Evolutionary conservation across 1,284 basidiomycete genomes (phyloP), one percentile per base, ranked within the genome.

Genomic region (Fistulina hepatica): DNA sequence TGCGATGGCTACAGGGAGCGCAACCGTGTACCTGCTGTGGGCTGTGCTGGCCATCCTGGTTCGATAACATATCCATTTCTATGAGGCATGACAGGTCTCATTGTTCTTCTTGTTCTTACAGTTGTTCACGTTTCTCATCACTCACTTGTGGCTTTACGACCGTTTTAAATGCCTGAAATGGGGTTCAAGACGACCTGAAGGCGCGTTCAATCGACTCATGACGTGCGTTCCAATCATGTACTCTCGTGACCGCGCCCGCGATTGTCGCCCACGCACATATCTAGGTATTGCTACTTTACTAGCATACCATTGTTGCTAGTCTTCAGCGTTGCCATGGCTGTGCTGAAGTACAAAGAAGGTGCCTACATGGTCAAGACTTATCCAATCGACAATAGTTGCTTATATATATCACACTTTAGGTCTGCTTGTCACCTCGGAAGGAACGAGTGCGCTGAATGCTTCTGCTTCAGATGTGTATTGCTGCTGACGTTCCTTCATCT

Each of bases 121-220:
- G 81, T 83, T 84, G 51, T 64, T 73, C 40, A 49, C 57, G 26
- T 81, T 81, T 51, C 63, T 83, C 38, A 48, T 80, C 30, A 61
- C 70, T 47, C 81, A 84, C 54, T 64, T 84, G 21, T 84, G 79
- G 77, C 63, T 59, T 45, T 84, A 83, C 49, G 81, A 84, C 58
- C 67, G 58, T 44, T 80, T 83, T 55, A 65, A 72, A 43, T 84
- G 81, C 55, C 57, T 84, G 36, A 67, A 61, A 55, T 84, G 81
- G 81, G 64, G 64, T 47, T 66, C 74, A 17, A 78, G 78, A 27
- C 66, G 78, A 36, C 78, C 80, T 53, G 78, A 77, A 41, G 81
- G 81, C 39, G 73, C 81, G 13, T 84, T 84, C 67, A 83, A 80
- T 59, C 69, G 81, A 40, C 65, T 84, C 52, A 84, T 84, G 81